A percentile compares a stretch with the other conserved stretches of the same genome.
Conservation (phyloP, 352 stramenopile genomes). For the Blastocystis sp. region DNA sequence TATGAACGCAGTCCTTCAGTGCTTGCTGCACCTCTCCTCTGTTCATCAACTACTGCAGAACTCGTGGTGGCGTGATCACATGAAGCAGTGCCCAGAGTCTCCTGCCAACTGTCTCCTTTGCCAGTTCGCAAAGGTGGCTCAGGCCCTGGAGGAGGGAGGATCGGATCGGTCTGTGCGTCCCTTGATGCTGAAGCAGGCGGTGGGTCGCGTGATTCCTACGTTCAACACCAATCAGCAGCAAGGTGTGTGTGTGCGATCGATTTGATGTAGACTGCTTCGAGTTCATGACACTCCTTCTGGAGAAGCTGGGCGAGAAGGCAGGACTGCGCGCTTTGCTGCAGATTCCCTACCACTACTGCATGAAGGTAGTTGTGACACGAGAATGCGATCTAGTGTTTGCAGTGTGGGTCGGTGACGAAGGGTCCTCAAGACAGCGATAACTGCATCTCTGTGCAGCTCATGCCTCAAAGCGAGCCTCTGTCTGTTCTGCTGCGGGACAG, state of each 20-base stretch:
- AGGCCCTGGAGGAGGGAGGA: background rate
- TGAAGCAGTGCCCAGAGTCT: background rate
- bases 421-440: background rate
- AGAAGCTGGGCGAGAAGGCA: background rate
- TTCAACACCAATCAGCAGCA: conserved; percentile 63
- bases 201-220: conserved; percentile 50
- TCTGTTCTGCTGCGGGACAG: background rate
- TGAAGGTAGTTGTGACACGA: background rate
- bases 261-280: conserved; percentile 19
- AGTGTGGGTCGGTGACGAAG: background rate
- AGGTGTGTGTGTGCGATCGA: background rate
- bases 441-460: background rate
- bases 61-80: background rate
- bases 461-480: background rate
- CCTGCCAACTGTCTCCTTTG: conserved; percentile 59
- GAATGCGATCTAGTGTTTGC: background rate
- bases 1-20: conserved; percentile 92
- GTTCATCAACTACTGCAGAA: background rate
- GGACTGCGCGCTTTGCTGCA: background rate
- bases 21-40: conserved; percentile 70
- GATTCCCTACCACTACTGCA: background rate
- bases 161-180: conserved; percentile 20
- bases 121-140: conserved; percentile 62
- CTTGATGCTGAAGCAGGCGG: conserved; percentile 61
- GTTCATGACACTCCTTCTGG: conserved; percentile 1